Conservation (phyloP, 1,284 basidiomycete genomes). For the Cyathus olla region DNA sequence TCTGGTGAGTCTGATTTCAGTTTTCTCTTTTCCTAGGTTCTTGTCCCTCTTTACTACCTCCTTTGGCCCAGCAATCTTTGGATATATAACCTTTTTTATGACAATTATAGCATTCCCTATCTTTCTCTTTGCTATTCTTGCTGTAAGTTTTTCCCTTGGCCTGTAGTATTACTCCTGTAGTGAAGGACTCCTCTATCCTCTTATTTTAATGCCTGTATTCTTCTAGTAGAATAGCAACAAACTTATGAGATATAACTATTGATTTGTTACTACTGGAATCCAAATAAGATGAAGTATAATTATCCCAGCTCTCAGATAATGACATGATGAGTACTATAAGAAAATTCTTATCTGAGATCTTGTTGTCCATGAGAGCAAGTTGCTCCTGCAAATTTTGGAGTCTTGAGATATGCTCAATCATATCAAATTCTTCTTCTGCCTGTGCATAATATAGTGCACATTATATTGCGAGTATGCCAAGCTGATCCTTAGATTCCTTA, state of each 20-base stretch:
- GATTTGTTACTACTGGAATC: constrained; percentile 21
- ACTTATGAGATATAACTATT: constrained; percentile 36
- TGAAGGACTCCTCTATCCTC: constrained; percentile 16
- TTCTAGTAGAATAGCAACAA: constrained; percentile 29
- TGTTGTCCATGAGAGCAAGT: constrained; percentile 21
- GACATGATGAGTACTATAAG: too few relatives aligned
- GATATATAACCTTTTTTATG: constrained; percentile 29
- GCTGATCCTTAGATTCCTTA: constrained; percentile 33
- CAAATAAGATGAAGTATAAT: constrained; percentile 28
- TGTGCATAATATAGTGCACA: constrained; percentile 21
- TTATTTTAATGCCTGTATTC: constrained; percentile 18
- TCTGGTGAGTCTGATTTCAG: constrained; percentile 16
- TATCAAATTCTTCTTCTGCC: constrained; percentile 28
- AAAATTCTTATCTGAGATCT: constrained; percentile 34
- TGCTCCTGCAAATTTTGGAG: constrained; percentile 28
- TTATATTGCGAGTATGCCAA: constrained; percentile 28
- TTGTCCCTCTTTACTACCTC: constrained; percentile 26
- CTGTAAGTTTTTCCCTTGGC: constrained; percentile 7
- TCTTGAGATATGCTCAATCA: constrained; percentile 28
- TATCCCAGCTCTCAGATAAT: too few relatives aligned
- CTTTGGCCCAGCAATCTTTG: constrained; percentile 27
- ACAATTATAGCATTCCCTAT: constrained; percentile 28
- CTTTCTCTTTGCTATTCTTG: constrained; percentile 2
- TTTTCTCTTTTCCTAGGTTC: constrained; percentile 15
- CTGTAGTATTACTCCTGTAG: constrained; percentile 5